A percentile compares a stretch with the other conserved stretches of the same genome.
These are phyloP conservation scores for Dendrobium catenatum DNA, from an alignment of 106 monocot species.

Conservation along the genomic window DNA sequence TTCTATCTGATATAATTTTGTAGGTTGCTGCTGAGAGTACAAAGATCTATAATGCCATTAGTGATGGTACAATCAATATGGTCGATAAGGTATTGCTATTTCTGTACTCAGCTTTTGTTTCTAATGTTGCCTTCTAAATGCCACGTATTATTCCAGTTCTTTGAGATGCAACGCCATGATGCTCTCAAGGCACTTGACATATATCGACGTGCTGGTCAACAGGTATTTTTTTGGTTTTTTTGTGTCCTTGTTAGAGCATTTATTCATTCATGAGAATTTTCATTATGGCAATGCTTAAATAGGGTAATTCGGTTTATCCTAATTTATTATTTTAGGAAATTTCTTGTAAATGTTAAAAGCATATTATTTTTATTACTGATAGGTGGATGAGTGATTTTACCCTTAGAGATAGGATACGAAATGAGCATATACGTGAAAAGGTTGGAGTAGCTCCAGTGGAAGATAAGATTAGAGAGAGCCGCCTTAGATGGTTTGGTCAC, in stretches of 20 bases:
- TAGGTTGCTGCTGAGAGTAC: conserved; percentile 89
- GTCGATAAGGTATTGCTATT: conserved; percentile 80
- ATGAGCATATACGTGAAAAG: too few species aligned
- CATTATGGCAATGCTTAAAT: neutral
- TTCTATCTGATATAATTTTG: conserved; percentile 11
- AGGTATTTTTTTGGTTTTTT: conserved; percentile 42
- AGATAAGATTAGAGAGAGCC: too few species aligned
- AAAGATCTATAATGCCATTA: conserved; percentile 79
- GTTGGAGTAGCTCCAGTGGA: too few species aligned
- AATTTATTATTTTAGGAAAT: neutral
- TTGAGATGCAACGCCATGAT: conserved; percentile 93
- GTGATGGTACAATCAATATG: conserved; percentile 79
- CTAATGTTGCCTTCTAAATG: neutral
- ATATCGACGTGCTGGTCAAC: conserved; percentile 66
- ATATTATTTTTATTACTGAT: neutral
- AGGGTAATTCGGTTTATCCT: neutral
- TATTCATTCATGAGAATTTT: neutral
- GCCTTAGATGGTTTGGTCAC: too few species aligned
- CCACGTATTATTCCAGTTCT: conserved; percentile 50
- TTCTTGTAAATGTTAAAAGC: neutral
- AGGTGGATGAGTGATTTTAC: too few species aligned
- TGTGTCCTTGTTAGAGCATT: neutral
- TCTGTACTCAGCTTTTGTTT: neutral
- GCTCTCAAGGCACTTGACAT: conserved; percentile 86
- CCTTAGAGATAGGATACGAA: too few species aligned